phyloP scores from a whole-genome alignment of 805 yeast species.

The Alloascoidea hylecoeti region DNA sequence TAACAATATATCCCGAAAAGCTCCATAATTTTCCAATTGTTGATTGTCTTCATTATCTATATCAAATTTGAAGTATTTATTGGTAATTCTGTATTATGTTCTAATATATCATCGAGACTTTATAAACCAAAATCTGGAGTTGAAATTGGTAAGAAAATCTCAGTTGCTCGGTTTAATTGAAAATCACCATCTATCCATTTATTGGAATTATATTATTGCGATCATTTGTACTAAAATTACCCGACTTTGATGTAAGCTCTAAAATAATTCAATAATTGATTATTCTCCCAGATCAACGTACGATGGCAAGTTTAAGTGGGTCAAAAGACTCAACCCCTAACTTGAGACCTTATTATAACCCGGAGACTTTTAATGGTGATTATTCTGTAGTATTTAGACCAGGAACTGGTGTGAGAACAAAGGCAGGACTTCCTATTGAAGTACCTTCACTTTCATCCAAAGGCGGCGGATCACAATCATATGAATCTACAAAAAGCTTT shows the following conservation, averaged over 20 bases:
- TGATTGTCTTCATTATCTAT: neutral
- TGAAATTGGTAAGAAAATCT: neutral
- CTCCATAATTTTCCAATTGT: neutral
- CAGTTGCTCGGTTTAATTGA: neutral
- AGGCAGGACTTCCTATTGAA: no score
- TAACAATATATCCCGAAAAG: neutral
- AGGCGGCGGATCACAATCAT: slow-evolving; percentile 12
- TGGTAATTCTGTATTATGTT: neutral
- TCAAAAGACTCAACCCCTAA: neutral
- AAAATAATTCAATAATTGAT: no score
- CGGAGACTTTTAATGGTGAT: slow-evolving; percentile 52
- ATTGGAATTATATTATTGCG: no score
- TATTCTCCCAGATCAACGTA: no score
- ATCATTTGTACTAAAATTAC: no score
- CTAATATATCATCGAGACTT: neutral
- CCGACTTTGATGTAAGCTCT: no score
- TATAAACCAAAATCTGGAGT: neutral
- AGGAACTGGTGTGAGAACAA: slow-evolving; percentile 37
- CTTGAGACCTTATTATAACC: slow-evolving; percentile 57
- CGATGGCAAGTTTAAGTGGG: no score
- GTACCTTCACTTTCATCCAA: slow-evolving; percentile 22
- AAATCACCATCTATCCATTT: neutral
- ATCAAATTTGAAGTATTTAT: neutral
- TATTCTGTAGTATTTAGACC: slow-evolving; percentile 46
- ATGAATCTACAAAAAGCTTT: slow-evolving; percentile 9